Conservation (phyloP, 768 basidiomycete genomes). For the Phallus indusiatus region DNA sequence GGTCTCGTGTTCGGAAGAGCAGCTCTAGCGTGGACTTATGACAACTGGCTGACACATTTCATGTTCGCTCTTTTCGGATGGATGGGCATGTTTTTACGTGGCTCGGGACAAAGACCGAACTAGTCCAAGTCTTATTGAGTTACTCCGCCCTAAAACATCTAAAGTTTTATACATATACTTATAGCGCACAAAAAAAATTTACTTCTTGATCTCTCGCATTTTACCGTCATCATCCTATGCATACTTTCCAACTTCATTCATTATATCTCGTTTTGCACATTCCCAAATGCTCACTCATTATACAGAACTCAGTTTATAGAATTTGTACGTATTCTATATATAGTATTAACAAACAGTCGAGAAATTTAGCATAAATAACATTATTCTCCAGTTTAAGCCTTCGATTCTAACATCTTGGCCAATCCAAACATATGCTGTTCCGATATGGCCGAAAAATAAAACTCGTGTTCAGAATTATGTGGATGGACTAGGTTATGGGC, state of each 20-base stretch:
- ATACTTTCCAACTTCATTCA: not conserved
- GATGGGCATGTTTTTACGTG: conserved; percentile 1
- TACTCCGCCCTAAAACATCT: not conserved
- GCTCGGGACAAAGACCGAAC: not conserved
- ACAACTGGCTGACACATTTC: conserved; percentile 9
- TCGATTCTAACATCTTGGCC: conserved; percentile 12
- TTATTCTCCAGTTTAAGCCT: not conserved
- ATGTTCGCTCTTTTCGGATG: conserved; percentile 8
- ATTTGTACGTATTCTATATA: not conserved
- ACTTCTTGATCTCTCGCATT: not conserved
- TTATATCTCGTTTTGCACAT: not conserved
- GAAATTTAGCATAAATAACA: not conserved
- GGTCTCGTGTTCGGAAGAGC: not conserved
- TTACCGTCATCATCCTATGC: not conserved
- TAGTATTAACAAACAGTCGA: not conserved
- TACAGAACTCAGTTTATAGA: not conserved
- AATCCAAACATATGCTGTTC: conserved; percentile 39
- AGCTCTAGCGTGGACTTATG: conserved; percentile 4
- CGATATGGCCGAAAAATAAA: conserved; percentile 88
- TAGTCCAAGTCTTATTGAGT: not conserved
- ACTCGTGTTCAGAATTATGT: conserved; percentile 90
- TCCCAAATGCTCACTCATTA: too few species aligned
- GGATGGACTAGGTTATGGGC: conserved; percentile 83
- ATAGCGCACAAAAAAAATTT: not conserved
- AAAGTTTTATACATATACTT: not conserved